Percentiles rank a stretch among this genome's conserved stretches.
Evolutionary conservation across 768 basidiomycete genomes (phyloP).

Genomic region (Naganishia randhawae): DNA sequence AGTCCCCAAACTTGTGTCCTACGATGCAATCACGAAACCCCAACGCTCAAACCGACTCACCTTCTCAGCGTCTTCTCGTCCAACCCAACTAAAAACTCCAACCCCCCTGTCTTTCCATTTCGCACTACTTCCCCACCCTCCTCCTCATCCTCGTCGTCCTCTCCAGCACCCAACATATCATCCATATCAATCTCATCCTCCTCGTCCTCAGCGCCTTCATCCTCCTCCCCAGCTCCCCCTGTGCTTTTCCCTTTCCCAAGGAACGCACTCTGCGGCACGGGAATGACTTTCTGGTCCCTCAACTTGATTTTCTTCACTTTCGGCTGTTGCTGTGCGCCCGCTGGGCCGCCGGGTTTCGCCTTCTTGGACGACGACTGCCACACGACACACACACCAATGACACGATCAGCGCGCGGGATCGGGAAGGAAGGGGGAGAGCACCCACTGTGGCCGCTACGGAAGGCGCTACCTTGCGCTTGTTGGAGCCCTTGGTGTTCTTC

Average conservation of each 20-base stretch:
- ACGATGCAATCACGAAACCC: too few relatives aligned
- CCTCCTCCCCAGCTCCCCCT: slow-evolving; percentile 40
- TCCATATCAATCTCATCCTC: slow-evolving; percentile 26
- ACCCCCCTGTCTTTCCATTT: slow-evolving; percentile 42
- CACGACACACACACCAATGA: neutral
- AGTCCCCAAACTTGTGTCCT: too few relatives aligned
- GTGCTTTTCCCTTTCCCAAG: slow-evolving; percentile 22
- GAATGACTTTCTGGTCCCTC: slow-evolving; percentile 46
- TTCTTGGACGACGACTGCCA: neutral
- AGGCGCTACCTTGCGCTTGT: slow-evolving; percentile 17
- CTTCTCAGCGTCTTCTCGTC: slow-evolving; percentile 77
- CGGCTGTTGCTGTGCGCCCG: neutral
- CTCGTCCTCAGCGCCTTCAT: neutral
- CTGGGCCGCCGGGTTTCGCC: neutral
- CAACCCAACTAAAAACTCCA: slow-evolving; percentile 64
- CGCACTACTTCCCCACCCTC: slow-evolving; percentile 43
- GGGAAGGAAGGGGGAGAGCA: neutral
- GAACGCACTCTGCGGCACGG: slow-evolving; percentile 42
- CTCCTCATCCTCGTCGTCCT: slow-evolving; percentile 45
- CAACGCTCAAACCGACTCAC: too few relatives aligned
- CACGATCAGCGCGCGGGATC: neutral
- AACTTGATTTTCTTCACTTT: slow-evolving; percentile 45
- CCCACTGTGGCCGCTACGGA: neutral
- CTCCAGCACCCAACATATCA: slow-evolving; percentile 29
- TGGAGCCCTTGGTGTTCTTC: slow-evolving; percentile 7